Base-by-base conservation (phyloP, 805 yeast species). In the Candida peoriensis region DNA sequence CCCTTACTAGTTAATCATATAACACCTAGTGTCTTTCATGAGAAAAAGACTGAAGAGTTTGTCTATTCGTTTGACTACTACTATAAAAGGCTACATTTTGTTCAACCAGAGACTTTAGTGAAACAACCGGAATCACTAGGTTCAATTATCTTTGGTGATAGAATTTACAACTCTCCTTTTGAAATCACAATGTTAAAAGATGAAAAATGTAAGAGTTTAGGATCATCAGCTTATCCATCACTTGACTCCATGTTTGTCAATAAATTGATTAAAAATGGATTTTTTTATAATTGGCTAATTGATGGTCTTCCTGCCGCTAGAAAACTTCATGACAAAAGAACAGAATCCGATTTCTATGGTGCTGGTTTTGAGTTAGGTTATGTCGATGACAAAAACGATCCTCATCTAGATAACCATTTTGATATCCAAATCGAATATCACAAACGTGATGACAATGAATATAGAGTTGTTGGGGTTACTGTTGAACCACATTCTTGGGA, bases 241-340 rank as follows among this genome's bases (percentile, higher is more conserved):
- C 58, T 74, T 2, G 96, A 87, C 54, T 72, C 85, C 4, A 68
- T 70, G 5, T 89, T 90, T 54, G 83, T 89, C 32, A 80, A 81
- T 54, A 72, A 83, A 50, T 74, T 83, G 51, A 83, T 93, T 46
- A 70, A 78, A 45, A 86, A 89, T 31, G 89, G 88, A 3, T 93
- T 85, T 58, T 75, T 72, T 53, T 85, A 86, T 60, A 90, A 90
- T 57, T 90, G 97, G 97, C 68, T 89, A 34, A 64, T 93, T 38
- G 98, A 93, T 57, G 97, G 97, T 2, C 74, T 93, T 48, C 98
- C 98, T 9, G 95, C 88, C 6, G 96, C 96, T 4, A 77, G 74
- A 50, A 54, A 60, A 33, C 63, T 77, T 18, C 54, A 58, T 31
- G 90, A 84, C 50, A 55, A 57, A 36, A 72, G 74, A 49, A 79